Base-by-base conservation (phyloP, 768 basidiomycete species). In the Boletus rubropictus region DNA sequence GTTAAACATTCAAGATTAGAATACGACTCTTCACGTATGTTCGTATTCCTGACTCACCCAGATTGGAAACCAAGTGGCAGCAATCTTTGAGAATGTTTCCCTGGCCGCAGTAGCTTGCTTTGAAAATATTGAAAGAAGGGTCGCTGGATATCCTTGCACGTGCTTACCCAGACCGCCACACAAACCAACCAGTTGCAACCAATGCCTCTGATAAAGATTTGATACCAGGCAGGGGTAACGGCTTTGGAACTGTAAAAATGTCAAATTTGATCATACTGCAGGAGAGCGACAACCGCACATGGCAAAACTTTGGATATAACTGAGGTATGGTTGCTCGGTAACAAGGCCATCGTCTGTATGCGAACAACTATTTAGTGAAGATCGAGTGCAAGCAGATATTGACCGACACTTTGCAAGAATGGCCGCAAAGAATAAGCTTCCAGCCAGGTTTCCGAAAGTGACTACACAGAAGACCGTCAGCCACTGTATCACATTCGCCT, bases 141-240 rank as follows among this genome's bases (percentile, higher is more conserved):
- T 40, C 29, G 11, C 9, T 9, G n/a, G 17, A 24, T 4, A 39
- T 24, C 40, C 4, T 31, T 12, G 21, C 3, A 20, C 31, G 20
- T 17, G 64, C 82, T 24, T 46, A 84, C 85, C 84, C 85, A 87
- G 46, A 87, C 69, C 2, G 84, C 85, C 5, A 86, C 65, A 50
- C 75, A 83, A 31, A 87, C 85, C 1, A 87, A 71, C 84, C 83
- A 87, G 54, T 87, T 87, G 53, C 85, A 87, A 6, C 77, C 85
- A 52, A 87, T 84, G 0, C 84, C 85, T 14, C 84, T 71, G 17
- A 87, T 64, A 65, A 87, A 80, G 31, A 87, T 81, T 59, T 87
- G 79, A 60, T 85, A 72, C 84, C 84, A 87, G 27, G 72, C 63
- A 2, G 85, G 85, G 10, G 79, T 77, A 1, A 66, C 65, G 1